Base-by-base conservation (phyloP, 1,284 basidiomycete species). In the Irpex rosettiformis region DNA sequence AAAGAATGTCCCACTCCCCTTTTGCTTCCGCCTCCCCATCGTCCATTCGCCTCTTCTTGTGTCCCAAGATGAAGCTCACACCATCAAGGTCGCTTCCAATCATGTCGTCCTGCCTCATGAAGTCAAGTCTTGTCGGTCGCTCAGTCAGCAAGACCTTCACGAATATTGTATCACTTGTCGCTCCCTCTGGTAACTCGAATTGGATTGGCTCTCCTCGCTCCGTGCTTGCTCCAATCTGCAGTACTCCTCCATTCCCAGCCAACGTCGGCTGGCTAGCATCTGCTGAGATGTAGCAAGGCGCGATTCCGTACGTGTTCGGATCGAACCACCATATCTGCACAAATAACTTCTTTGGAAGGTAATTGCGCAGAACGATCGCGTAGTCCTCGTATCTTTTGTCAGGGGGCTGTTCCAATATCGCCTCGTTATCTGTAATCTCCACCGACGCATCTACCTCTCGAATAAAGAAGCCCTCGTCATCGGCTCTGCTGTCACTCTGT, bases 201-300 rank as follows among this genome's bases (percentile, higher is more conserved):
- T 30, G 18, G 25, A 59, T 54, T 3, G 58, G 37, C 21, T 30
- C 27, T 3, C n/a, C 22, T 30, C 47, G 48, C 43, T 62, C 61
- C 8, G 58, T 33, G 52, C 54, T 57, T 21, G 58, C 58, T 5
- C 61, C 61, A 45, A 59, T 21, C 49, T 62, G 61, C n/a, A 62
- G 55, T 21, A 27, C n/a, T n/a, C 48, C 48, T 18, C 49, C 18
- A 22, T 51, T 27, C 22, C 58, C 25, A 28, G 27, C 49, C 40
- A 62, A 43, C 6, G 58, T 59, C 29, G 58, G 47, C 43, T 54
- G 56, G 8, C 49, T 51, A 8, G 42, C 28, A 13, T 59, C 58
- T 27, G 48, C 27, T 3, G 58, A 42, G 16, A 25, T 52, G 55
- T 62, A 62, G 54, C 61, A 62, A 8, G 47, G 21, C 22, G 21